Percentiles rank a stretch among this genome's conserved stretches.
Evolutionary conservation across 441 rosid species (phyloP).

Genomic region (Erodium chrysanthum): DNA sequence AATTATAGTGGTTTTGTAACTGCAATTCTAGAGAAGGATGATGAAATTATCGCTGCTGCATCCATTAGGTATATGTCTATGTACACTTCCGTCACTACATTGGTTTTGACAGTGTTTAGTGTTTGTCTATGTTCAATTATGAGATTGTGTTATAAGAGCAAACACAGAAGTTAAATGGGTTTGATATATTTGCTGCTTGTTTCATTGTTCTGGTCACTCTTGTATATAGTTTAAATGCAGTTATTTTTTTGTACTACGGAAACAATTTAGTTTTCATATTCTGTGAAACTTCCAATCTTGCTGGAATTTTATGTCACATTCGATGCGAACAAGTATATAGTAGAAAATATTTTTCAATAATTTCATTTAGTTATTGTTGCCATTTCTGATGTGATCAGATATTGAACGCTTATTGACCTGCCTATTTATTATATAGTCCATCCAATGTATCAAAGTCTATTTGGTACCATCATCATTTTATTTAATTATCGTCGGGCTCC

Average conservation of each 20-base stretch:
- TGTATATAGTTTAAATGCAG: neutral
- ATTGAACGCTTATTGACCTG: neutral
- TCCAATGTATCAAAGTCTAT: neutral
- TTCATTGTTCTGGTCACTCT: neutral
- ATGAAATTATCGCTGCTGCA: slow-evolving; percentile 73
- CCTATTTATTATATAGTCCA: neutral
- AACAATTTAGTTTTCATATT: neutral
- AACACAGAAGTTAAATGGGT: neutral
- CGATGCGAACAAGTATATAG: neutral
- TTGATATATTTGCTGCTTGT: neutral
- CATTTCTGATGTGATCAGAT: neutral
- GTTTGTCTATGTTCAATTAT: slow-evolving; percentile 6
- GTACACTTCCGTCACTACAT: slow-evolving; percentile 2
- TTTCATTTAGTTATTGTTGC: neutral
- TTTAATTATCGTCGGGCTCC: neutral
- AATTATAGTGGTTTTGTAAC: slow-evolving; percentile 66
- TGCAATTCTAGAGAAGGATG: slow-evolving; percentile 72
- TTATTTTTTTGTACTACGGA: slow-evolving; percentile 2
- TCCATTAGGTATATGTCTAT: slow-evolving; percentile 58
- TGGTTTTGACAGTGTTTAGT: slow-evolving; percentile 11
- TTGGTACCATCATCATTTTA: neutral
- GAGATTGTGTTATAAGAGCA: neutral
- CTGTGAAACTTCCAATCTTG: too few relatives aligned
- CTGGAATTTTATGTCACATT: neutral
- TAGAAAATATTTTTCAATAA: neutral